phyloP scores from a whole-genome alignment of 441 rosid genomes.

The Brassica hybrid region DNA sequence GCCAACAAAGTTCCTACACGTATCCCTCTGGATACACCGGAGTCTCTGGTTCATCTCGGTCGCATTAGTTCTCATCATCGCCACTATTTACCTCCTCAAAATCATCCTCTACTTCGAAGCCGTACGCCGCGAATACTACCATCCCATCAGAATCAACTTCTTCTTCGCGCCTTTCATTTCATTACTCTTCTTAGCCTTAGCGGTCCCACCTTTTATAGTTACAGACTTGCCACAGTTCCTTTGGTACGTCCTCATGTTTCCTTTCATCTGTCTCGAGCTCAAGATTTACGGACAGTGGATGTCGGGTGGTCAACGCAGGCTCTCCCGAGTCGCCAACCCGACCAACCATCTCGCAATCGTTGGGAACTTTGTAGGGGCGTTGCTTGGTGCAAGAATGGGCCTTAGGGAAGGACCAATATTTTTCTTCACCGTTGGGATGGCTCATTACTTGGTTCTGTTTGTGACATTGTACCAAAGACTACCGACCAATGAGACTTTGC shows the following conservation, averaged over 20 bases:
- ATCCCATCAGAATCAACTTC: too few relatives aligned
- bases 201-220: constrained; percentile 67
- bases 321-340: too few relatives aligned
- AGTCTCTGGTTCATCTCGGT: constrained; percentile 71
- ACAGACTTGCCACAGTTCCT: constrained; percentile 49
- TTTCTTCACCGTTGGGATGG: constrained; percentile 88
- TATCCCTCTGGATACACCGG: constrained; percentile 51
- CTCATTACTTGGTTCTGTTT: constrained; percentile 84
- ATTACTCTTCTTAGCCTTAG: constrained; percentile 75
- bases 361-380: constrained; percentile 93
- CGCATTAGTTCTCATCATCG: constrained; percentile 53
- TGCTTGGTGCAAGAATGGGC: constrained; percentile 90
- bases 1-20: constrained; percentile 72
- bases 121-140: constrained; percentile 86
- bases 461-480: constrained; percentile 95
- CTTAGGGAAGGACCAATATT: constrained; percentile 84
- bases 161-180: constrained; percentile 95
- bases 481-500: constrained; percentile 86
- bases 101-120: constrained; percentile 81
- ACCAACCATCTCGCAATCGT: too few relatives aligned
- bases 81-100: constrained; percentile 63
- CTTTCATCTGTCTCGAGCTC: too few relatives aligned
- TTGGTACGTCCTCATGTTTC: constrained; percentile 91
- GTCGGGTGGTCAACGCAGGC: too few relatives aligned
- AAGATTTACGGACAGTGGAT: too few relatives aligned